These are phyloP conservation scores for Neurospora sp. DNA, from an alignment of 495 filamentous ascomycete species.

Conservation along the genomic window DNA sequence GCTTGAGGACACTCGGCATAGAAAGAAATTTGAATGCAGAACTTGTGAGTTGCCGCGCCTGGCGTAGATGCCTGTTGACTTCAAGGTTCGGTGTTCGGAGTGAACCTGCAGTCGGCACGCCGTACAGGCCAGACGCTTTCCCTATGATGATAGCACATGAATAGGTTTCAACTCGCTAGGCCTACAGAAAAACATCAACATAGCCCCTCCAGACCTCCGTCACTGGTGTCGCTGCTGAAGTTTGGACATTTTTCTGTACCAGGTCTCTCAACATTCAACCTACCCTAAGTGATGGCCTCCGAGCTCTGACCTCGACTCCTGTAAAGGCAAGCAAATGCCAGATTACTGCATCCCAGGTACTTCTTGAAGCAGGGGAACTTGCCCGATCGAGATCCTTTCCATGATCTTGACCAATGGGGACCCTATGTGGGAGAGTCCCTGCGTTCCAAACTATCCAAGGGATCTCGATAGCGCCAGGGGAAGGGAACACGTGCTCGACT, in stretches of 20 bases:
- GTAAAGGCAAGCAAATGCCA: neutral
- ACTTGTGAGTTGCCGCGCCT: neutral
- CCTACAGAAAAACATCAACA: neutral
- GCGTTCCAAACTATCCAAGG: neutral
- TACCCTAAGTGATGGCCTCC: neutral
- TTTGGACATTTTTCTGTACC: neutral
- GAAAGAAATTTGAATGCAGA: neutral
- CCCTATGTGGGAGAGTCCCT: neutral
- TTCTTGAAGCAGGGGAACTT: neutral
- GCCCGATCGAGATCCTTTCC: neutral
- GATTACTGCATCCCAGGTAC: neutral
- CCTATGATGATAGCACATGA: neutral
- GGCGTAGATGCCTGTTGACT: neutral
- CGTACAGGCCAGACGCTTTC: neutral
- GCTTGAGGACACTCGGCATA: neutral
- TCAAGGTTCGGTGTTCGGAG: neutral
- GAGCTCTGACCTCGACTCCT: neutral
- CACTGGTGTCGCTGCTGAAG: neutral
- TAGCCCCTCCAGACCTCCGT: neutral
- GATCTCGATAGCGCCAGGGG: neutral
- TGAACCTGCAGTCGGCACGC: neutral
- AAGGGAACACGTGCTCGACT: neutral
- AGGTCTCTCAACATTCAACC: neutral
- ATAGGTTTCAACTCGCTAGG: neutral
- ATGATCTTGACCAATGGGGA: neutral